Evolutionary conservation across 495 filamentous ascomycete species (phyloP).

Genomic region (Hypomontagnella monticulosa): DNA sequence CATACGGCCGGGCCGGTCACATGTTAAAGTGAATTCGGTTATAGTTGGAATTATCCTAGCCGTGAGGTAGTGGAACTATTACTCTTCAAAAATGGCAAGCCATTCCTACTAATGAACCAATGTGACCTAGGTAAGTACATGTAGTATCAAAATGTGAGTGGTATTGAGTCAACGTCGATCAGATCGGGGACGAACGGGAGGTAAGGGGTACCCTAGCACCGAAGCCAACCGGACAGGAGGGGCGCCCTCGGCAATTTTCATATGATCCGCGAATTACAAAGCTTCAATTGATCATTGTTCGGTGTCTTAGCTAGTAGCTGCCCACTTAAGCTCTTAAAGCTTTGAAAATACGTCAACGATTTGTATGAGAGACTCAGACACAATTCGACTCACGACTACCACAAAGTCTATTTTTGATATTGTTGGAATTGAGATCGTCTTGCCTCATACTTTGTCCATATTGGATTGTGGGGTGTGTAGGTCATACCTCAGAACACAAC

Average conservation of each 20-base stretch:
- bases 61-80: too few relatives aligned
- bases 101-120: too few relatives aligned
- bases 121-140: not conserved
- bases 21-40: too few relatives aligned
- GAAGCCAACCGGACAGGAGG: conserved; percentile 4
- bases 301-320: conserved; percentile 1
- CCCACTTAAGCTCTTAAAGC: conserved; percentile 12
- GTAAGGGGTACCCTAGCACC: conserved; percentile 10
- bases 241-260: conserved; percentile 33
- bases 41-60: too few relatives aligned
- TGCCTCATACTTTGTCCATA: too few relatives aligned
- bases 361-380: not conserved
- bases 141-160: not conserved
- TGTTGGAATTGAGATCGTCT: conserved; percentile 1
- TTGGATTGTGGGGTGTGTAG: not conserved
- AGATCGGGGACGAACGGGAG: conserved; percentile 26
- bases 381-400: not conserved
- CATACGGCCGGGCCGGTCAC: not conserved
- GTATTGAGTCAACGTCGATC: conserved; percentile 9
- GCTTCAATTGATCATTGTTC: conserved; percentile 26
- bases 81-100: too few relatives aligned
- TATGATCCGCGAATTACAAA: conserved; percentile 39
- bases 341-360: conserved; percentile 36
- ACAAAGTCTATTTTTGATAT: not conserved
- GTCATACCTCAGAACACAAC: not conserved